A percentile compares a stretch with the other conserved stretches of the same genome.
Evolutionary conservation across 371 early-diverging fungal species (phyloP).

Genomic region (Mortierella sp.): DNA sequence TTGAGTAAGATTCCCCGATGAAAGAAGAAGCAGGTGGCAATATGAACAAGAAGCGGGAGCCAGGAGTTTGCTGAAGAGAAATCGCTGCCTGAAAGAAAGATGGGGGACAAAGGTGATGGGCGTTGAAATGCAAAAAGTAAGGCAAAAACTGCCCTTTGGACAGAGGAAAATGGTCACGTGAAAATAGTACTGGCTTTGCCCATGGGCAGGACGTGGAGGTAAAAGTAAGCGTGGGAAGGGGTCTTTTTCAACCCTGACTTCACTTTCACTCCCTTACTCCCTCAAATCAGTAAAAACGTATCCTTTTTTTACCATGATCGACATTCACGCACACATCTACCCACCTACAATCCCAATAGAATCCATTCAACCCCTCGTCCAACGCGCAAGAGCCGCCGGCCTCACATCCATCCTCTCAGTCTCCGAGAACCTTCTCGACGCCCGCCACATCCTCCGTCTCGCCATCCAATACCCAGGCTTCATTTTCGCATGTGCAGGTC

Average conservation of each 20-base stretch:
- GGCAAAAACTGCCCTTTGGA: neutral
- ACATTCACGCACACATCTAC: constrained; percentile 66
- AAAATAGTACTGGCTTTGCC: neutral
- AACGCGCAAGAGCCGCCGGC: constrained; percentile 57
- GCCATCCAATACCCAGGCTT: constrained; percentile 59
- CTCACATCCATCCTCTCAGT: constrained; percentile 61
- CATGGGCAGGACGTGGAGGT: neutral
- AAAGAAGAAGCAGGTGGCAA: neutral
- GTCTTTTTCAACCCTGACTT: neutral
- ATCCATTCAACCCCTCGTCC: constrained; percentile 41
- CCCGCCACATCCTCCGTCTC: constrained; percentile 59
- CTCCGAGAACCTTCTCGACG: constrained; percentile 63
- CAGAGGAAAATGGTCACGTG: neutral
- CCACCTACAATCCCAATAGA: constrained; percentile 58
- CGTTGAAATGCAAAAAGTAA: neutral
- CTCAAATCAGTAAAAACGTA: too few relatives aligned
- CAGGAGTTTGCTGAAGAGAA: neutral
- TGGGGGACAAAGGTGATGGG: constrained; percentile 4
- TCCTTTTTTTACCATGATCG: constrained; percentile 47
- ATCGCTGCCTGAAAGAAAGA: neutral
- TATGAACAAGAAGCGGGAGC: neutral
- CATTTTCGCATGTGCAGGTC: constrained; percentile 61
- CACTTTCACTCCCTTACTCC: too few relatives aligned
- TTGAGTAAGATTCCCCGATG: neutral
- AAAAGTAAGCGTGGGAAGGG: neutral